Conservation (phyloP, 768 basidiomycete species). For the Neoboletus brunneissimus region DNA sequence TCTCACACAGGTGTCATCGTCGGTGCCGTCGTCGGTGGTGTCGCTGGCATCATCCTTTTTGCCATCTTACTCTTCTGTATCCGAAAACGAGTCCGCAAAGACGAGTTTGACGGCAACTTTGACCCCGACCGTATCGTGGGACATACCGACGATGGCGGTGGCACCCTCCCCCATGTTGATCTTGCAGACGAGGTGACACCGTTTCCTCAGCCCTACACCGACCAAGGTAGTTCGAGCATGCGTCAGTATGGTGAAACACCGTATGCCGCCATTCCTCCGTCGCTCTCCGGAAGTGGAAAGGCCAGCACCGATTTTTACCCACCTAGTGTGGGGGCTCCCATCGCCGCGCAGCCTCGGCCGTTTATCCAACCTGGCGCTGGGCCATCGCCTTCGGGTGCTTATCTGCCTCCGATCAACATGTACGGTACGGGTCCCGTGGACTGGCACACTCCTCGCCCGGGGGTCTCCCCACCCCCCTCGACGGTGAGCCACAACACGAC, state of each 20-base stretch:
- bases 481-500: constrained; percentile 13
- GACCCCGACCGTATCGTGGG: constrained; percentile 44
- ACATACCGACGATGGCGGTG: constrained; percentile 9
- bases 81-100: constrained; percentile 21
- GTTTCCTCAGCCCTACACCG: constrained; percentile 10
- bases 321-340: not conserved
- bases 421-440: constrained; percentile 15
- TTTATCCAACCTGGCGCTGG: constrained; percentile 2
- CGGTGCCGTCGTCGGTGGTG: constrained; percentile 53
- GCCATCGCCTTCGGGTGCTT: not conserved
- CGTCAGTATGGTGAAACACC: constrained; percentile 21
- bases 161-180: constrained; percentile 27
- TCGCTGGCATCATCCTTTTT: constrained; percentile 29
- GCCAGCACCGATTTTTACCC: constrained; percentile 11
- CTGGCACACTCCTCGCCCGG: constrained; percentile 19
- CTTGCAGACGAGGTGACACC: constrained; percentile 31
- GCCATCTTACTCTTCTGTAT: constrained; percentile 31
- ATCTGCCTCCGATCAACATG: constrained; percentile 5
- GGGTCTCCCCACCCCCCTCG: constrained; percentile 23
- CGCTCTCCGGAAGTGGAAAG: not conserved
- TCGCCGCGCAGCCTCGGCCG: constrained; percentile 9
- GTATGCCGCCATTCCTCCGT: constrained; percentile 3
- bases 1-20: constrained; percentile 43
- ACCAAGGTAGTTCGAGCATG: constrained; percentile 18
- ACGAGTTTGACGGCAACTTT: constrained; percentile 51